phyloP scores from a whole-genome alignment of 805 yeast species.

The Yarrowia sp. region DNA sequence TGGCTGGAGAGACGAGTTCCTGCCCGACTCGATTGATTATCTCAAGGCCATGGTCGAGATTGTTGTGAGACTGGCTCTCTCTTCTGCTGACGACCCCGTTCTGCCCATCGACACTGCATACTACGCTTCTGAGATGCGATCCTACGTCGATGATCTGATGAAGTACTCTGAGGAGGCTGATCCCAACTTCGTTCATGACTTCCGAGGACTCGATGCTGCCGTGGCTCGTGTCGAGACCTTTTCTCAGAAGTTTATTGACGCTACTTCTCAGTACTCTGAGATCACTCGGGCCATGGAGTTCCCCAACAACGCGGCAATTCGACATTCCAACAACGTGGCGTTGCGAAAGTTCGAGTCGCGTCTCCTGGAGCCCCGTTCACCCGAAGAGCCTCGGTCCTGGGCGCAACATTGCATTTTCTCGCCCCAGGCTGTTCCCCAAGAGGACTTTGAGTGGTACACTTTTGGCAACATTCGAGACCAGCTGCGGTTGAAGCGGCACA shows the following conservation, averaged over 20 bases:
- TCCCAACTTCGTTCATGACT: constrained; percentile 48
- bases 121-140: constrained; percentile 56
- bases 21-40: constrained; percentile 63
- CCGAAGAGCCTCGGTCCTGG: constrained; percentile 29
- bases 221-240: constrained; percentile 11
- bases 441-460: constrained; percentile 61
- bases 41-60: constrained; percentile 65
- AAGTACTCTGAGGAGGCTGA: constrained; percentile 28
- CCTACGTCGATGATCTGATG: constrained; percentile 58
- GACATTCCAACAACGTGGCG: constrained; percentile 12
- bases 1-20: constrained; percentile 57
- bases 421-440: constrained; percentile 43
- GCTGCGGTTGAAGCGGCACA: constrained; percentile 29
- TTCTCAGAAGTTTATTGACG: constrained; percentile 2
- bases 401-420: constrained; percentile 27
- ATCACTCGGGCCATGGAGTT: constrained; percentile 28
- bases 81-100: constrained; percentile 75
- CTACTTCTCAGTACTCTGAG: constrained; percentile 12
- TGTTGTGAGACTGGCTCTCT: constrained; percentile 60
- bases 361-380: constrained; percentile 3
- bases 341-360: constrained; percentile 41
- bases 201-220: constrained; percentile 37
- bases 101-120: constrained; percentile 68
- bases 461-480: constrained; percentile 83
- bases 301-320: constrained; percentile 21